Base-by-base conservation (phyloP, 2,329 filamentous ascomycete species). In the Beauveria sp. region DNA sequence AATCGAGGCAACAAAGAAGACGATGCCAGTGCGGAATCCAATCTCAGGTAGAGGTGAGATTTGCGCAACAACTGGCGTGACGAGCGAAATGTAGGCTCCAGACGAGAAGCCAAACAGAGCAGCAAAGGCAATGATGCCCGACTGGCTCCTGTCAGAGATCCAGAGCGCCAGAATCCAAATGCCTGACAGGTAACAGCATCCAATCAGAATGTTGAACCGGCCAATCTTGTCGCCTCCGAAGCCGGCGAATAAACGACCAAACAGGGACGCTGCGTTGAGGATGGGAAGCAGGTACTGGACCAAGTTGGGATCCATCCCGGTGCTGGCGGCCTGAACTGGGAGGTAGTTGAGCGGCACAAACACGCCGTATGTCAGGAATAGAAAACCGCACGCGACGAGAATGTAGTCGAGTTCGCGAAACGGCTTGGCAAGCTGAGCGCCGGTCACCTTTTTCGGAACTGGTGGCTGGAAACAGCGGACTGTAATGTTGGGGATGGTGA, bases 11-110 rank as follows among this genome's bases (percentile, higher is more conserved):
- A 83, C 70, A 3, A 80, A 78, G 67, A 86, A 86, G 5, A 72
- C 65, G 0, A 75, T 67, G 1, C 75, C 75, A 3, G 65, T 71
- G 0, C 71, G 68, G 61, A 71, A 70, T 0, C 84, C 85, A 2
- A 86, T 79, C 63, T 84, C 76, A 1, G 77, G 72, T 34, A 84
- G 73, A 45, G 82, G 79, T 0, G 80, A 81, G 54, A 87, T 82
- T 56, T 86, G 80, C 0, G 72, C 72, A 2, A 73, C 64, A 12
- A 74, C 66, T 0, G 70, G 70, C 0, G 73, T 70, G 0, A 67
- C 65, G 0, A 76, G 66, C 0, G 69, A 67, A 3, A 74, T 68
- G 20, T 69, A 71, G 0, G 71, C 71, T 2, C 74, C 74, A 0
- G 74, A 76, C 1, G 67, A 65, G n/a, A 76, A 69, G 0, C 74